These are phyloP conservation scores for Suillus americanus DNA, from an alignment of 768 basidiomycete species.

Conservation along the genomic window DNA sequence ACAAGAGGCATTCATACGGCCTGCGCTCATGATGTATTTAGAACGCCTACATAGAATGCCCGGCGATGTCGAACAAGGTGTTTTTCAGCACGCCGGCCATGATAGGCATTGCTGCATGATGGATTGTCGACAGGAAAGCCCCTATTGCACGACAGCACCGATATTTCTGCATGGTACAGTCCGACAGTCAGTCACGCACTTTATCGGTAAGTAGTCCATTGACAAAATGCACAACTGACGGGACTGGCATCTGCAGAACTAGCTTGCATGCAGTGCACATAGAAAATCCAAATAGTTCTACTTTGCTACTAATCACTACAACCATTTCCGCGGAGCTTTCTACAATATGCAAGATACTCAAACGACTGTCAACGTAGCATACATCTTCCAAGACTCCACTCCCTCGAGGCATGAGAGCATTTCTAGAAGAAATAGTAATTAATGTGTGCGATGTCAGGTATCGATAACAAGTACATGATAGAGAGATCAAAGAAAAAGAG, in stretches of 20 bases:
- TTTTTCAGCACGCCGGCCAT: background rate
- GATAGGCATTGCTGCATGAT: background rate
- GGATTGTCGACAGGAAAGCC: background rate
- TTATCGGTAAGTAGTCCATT: background rate
- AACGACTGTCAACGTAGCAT: background rate
- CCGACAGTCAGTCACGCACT: no score
- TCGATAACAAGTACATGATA: conserved; percentile 4
- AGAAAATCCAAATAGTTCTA: background rate
- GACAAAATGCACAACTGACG: background rate
- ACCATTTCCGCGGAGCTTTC: background rate
- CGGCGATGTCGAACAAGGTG: background rate
- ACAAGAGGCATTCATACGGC: background rate
- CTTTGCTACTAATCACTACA: background rate
- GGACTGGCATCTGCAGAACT: background rate
- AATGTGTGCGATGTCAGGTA: conserved; percentile 2
- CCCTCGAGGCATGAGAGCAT: no score
- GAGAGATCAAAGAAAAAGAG: background rate
- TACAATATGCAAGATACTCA: background rate
- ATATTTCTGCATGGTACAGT: background rate
- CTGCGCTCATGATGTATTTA: background rate
- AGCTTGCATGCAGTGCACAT: background rate
- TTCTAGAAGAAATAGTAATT: background rate
- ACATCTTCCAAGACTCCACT: background rate
- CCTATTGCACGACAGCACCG: background rate
- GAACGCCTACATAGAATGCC: background rate